Conservation (phyloP, 2,329 filamentous ascomycete genomes). For the Alternaria incomplexa region DNA sequence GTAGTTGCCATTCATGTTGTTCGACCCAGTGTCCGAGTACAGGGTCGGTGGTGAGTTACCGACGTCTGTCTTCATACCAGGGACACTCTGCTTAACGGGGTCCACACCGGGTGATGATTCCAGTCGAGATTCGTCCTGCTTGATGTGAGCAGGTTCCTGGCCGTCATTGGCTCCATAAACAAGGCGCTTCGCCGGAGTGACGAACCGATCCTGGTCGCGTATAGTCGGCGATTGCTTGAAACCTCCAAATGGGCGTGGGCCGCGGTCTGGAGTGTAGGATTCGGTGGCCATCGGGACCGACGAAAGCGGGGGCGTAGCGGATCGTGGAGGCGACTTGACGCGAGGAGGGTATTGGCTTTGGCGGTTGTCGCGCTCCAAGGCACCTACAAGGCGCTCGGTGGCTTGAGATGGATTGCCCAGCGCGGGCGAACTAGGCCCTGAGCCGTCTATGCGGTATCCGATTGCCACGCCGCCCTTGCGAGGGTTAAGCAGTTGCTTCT, state of each 20-base stretch:
- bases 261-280: slow-evolving; percentile 62
- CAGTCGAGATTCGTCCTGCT: slow-evolving; percentile 29
- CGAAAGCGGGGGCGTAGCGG: slow-evolving; percentile 55
- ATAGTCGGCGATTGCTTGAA: slow-evolving; percentile 43
- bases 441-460: slow-evolving; percentile 60
- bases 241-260: slow-evolving; percentile 49
- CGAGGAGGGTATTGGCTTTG: slow-evolving; percentile 21
- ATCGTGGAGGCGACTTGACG: slow-evolving; percentile 52
- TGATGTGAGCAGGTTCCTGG: slow-evolving; percentile 29
- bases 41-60: slow-evolving; percentile 46
- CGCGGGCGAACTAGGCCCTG: slow-evolving; percentile 71
- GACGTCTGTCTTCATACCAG: slow-evolving; percentile 41
- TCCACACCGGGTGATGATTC: slow-evolving; percentile 42
- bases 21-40: slow-evolving; percentile 44
- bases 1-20: slow-evolving; percentile 35
- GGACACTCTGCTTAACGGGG: slow-evolving; percentile 39
- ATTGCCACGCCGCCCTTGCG: slow-evolving; percentile 47
- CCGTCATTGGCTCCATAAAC: slow-evolving; percentile 35
- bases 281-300: slow-evolving; percentile 58
- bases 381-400: slow-evolving; percentile 54
- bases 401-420: slow-evolving; percentile 59
- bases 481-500: slow-evolving; percentile 62
- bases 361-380: slow-evolving; percentile 33
- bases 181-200: slow-evolving; percentile 44
- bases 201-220: slow-evolving; percentile 36